phyloP scores from a whole-genome alignment of 352 stramenopile genomes.

The Pythium brachiatum region DNA sequence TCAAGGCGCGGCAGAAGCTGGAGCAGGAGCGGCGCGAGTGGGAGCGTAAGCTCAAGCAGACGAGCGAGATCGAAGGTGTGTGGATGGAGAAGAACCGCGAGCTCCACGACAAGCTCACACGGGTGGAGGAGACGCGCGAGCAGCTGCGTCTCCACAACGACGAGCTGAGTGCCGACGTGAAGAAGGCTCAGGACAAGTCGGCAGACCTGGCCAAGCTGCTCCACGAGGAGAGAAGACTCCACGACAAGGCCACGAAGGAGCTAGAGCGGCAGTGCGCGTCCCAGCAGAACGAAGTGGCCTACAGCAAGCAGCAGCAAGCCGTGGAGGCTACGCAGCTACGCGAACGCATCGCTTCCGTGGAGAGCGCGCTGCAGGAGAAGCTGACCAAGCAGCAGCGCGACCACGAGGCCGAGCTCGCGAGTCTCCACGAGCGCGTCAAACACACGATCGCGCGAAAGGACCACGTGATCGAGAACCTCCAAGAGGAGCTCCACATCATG shows the following conservation, averaged over 20 bases:
- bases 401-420: conserved; percentile 56
- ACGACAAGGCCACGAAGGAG: conserved; percentile 39
- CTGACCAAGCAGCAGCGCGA: conserved; percentile 41
- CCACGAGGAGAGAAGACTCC: conserved; percentile 55
- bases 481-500: conserved; percentile 67
- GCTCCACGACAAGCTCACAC: conserved; percentile 63
- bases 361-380: conserved; percentile 42
- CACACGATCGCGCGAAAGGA: conserved; percentile 69
- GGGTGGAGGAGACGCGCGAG: conserved; percentile 47
- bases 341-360: conserved; percentile 42
- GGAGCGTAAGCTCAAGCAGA: conserved; percentile 74
- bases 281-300: conserved; percentile 41
- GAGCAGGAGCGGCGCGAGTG: conserved; percentile 62
- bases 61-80: conserved; percentile 71
- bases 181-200: conserved; percentile 45
- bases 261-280: conserved; percentile 45
- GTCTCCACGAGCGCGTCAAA: conserved; percentile 69
- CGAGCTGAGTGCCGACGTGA: conserved; percentile 37
- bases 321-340: conserved; percentile 40
- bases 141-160: conserved; percentile 48
- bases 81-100: conserved; percentile 87
- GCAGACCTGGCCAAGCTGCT: conserved; percentile 51
- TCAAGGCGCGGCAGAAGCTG: conserved; percentile 43
- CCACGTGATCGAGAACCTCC: conserved; percentile 53
- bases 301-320: conserved; percentile 40